A percentile compares a stretch with the other conserved stretches of the same genome.
phyloP scores from a whole-genome alignment of 345 rosid species.

The Mercurialis annua region DNA sequence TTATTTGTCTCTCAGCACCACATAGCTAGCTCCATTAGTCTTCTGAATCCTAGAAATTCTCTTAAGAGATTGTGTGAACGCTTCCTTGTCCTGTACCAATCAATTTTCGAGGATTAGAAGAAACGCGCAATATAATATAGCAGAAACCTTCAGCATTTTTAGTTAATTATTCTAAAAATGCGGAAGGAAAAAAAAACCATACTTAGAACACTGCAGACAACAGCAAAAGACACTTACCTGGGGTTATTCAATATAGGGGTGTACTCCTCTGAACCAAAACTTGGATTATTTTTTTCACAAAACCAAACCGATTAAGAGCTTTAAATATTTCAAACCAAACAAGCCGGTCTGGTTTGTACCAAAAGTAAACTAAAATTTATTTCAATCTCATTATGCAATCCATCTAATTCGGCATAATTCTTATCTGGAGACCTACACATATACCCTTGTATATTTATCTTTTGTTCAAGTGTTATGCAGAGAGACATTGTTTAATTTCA shows the following conservation, averaged over 20 bases:
- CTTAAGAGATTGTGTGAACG: slow-evolving; percentile 71
- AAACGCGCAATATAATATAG: background rate
- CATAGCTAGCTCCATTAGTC: slow-evolving; percentile 63
- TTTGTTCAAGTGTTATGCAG: too few species aligned
- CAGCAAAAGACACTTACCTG: too few species aligned
- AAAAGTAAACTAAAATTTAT: too few species aligned
- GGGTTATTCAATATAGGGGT: too few species aligned
- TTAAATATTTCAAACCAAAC: too few species aligned
- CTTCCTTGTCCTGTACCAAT: slow-evolving; percentile 70
- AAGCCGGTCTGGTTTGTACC: too few species aligned
- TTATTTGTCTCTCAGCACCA: slow-evolving; percentile 60
- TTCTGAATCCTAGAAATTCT: slow-evolving; percentile 88
- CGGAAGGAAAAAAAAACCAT: background rate
- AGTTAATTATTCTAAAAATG: background rate
- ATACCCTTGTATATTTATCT: too few species aligned
- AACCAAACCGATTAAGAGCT: background rate
- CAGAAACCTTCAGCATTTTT: background rate
- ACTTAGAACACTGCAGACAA: background rate
- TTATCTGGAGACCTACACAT: too few species aligned
- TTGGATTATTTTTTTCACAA: background rate
- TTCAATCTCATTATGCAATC: too few species aligned
- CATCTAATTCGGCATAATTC: too few species aligned
- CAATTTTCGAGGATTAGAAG: background rate
- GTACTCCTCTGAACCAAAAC: background rate
- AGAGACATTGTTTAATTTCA: too few species aligned